Percentiles rank a stretch among this genome's conserved stretches.
These are phyloP conservation scores for Tylopilus plumbeoviolaceoides DNA, from an alignment of 768 basidiomycete genomes.

Conservation along the genomic window DNA sequence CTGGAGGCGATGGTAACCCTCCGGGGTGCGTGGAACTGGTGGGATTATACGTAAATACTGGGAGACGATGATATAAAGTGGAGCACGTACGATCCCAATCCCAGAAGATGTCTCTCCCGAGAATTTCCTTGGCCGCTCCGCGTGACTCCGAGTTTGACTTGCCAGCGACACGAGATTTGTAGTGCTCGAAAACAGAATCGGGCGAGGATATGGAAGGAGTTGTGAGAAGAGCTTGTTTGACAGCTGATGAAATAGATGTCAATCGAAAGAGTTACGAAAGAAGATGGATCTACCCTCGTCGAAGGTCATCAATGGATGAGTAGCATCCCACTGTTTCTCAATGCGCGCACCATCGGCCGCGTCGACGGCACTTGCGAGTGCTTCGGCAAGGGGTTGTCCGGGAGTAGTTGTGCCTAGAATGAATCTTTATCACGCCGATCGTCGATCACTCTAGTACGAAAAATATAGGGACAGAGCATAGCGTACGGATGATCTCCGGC, in stretches of 20 bases:
- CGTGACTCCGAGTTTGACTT: constrained; percentile 74
- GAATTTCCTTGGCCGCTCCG: constrained; percentile 65
- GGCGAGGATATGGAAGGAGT: constrained; percentile 24
- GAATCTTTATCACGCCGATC: constrained; percentile 39
- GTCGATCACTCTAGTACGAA: constrained; percentile 3
- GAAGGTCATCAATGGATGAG: constrained; percentile 74
- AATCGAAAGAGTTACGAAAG: constrained; percentile 42
- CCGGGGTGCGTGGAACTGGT: constrained; percentile 78
- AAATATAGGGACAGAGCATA: constrained; percentile 21
- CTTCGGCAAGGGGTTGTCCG: constrained; percentile 58
- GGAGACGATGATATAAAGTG: not conserved
- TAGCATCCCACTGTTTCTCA: constrained; percentile 71
- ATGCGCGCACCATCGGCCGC: constrained; percentile 69
- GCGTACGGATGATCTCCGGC: constrained; percentile 62
- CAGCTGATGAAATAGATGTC: constrained; percentile 15
- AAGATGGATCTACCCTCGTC: constrained; percentile 58
- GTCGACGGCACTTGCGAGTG: constrained; percentile 58
- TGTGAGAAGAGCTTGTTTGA: constrained; percentile 19
- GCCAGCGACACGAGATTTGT: constrained; percentile 51
- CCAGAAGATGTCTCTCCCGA: constrained; percentile 68
- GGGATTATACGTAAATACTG: not conserved
- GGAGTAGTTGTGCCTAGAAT: constrained; percentile 58
- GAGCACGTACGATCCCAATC: constrained; percentile 76
- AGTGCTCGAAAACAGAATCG: constrained; percentile 51
- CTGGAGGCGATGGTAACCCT: constrained; percentile 88